Evolutionary conservation across 176 grass and related monocot genomes (phyloP).

Genomic region (Neostapfia colusana): DNA sequence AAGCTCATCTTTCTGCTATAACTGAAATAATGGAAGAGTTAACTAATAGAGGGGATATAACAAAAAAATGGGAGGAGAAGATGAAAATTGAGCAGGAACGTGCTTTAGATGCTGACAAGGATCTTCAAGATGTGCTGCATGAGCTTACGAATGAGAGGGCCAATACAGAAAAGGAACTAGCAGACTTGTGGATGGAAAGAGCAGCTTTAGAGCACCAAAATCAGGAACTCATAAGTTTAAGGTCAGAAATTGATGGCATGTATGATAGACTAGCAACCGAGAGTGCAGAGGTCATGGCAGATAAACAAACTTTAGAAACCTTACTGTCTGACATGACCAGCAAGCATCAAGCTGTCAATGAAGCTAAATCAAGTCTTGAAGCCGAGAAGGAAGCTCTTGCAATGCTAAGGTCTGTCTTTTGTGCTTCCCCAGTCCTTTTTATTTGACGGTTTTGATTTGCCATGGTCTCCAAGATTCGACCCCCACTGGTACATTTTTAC

Average conservation of each 20-base stretch:
- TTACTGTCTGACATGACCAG: conserved; percentile 46
- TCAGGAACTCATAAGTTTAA: conserved; percentile 54
- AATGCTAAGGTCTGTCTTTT: conserved; percentile 74
- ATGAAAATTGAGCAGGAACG: conserved; percentile 50
- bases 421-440: background rate
- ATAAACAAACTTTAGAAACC: conserved; percentile 55
- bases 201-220: conserved; percentile 52
- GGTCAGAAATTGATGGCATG: conserved; percentile 71
- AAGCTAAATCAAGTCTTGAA: conserved; percentile 78
- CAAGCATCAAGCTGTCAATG: conserved; percentile 65
- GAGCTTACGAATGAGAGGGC: conserved; percentile 60
- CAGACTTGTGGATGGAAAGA: conserved; percentile 65
- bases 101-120: conserved; percentile 44
- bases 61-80: conserved; percentile 66
- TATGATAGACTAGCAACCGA: conserved; percentile 57
- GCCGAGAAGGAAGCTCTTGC: conserved; percentile 81
- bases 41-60: conserved; percentile 72
- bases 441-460: background rate
- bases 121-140: conserved; percentile 55
- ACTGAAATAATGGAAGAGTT: conserved; percentile 83
- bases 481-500: background rate
- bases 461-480: background rate
- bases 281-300: conserved; percentile 52
- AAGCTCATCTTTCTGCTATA: conserved; percentile 54
- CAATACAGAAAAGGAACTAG: conserved; percentile 44